phyloP scores from a whole-genome alignment of 2,329 filamentous ascomycete genomes.

The Penicillium sp. region DNA sequence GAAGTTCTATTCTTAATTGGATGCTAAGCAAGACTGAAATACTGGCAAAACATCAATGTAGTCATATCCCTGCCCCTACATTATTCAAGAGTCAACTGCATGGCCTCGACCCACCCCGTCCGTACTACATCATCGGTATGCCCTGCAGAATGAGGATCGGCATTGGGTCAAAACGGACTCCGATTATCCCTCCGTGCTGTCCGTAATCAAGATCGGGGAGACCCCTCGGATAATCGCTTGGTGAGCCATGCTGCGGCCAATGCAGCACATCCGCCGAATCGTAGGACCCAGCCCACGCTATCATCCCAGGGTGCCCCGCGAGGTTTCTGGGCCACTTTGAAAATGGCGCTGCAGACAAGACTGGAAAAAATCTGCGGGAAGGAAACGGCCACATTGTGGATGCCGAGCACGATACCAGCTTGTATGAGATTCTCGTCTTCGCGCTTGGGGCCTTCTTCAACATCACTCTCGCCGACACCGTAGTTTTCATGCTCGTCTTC shows the following conservation, averaged over 20 bases:
- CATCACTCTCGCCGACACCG: constrained; percentile 14
- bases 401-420: constrained; percentile 85
- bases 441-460: constrained; percentile 29
- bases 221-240: constrained; percentile 63
- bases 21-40: neutral
- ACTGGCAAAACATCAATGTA: neutral
- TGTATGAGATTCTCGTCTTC: constrained; percentile 63
- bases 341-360: constrained; percentile 77
- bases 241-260: constrained; percentile 74
- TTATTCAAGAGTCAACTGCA: constrained; percentile 1
- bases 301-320: constrained; percentile 79
- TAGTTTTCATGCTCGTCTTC: constrained; percentile 8
- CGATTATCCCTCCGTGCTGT: neutral
- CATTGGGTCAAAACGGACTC: neutral
- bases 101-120: constrained; percentile 11
- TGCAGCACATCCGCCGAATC: constrained; percentile 77
- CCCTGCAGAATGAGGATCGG: neutral
- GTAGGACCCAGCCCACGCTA: constrained; percentile 81
- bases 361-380: constrained; percentile 90
- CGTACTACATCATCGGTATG: constrained; percentile 12
- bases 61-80: constrained; percentile 3
- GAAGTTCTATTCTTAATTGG: neutral
- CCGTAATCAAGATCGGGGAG: neutral
- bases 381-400: constrained; percentile 93
- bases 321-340: constrained; percentile 82